Evolutionary conservation across 176 grass and related monocot genomes (phyloP).

Genomic region (Aegilops bicornis): DNA sequence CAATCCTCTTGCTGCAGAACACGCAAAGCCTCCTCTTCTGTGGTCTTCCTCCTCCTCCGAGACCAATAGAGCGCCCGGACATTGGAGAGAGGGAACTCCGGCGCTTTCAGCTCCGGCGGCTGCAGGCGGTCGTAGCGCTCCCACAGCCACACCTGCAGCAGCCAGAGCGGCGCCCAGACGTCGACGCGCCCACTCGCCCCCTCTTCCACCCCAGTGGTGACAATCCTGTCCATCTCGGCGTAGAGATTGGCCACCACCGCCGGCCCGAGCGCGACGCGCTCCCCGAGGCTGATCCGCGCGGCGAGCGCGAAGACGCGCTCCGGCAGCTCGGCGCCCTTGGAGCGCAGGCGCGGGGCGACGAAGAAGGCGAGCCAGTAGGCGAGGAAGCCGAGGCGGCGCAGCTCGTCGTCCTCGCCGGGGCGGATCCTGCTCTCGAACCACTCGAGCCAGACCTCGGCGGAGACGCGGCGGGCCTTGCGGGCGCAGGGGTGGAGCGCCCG

Average conservation of each 20-base stretch:
- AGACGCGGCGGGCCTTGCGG: conserved; percentile 34
- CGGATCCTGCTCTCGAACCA: conserved; percentile 51
- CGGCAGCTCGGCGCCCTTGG: conserved; percentile 32
- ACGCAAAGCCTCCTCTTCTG: conserved; percentile 13
- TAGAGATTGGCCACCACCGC: conserved; percentile 51
- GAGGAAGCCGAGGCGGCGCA: conserved; percentile 54
- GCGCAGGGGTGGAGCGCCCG: conserved; percentile 48
- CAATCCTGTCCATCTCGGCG: conserved; percentile 39
- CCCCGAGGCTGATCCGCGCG: conserved; percentile 43
- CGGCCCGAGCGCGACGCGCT: conserved; percentile 52
- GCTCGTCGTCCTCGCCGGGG: conserved; percentile 42
- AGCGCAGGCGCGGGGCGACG: conserved; percentile 26
- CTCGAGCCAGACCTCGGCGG: conserved; percentile 48
- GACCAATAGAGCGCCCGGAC: conserved; percentile 32
- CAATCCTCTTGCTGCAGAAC: conserved; percentile 36
- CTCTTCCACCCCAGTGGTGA: not conserved
- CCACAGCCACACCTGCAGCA: conserved; percentile 69
- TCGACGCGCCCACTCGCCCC: conserved; percentile 17
- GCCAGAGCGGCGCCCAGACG: conserved; percentile 42
- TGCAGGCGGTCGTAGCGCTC: conserved; percentile 40
- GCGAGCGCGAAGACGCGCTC: conserved; percentile 39
- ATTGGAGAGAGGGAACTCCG: conserved; percentile 30
- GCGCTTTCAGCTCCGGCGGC: conserved; percentile 19
- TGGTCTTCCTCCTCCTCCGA: conserved; percentile 35
- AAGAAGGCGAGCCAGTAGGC: conserved; percentile 59